Conservation (phyloP, 352 stramenopile species). For the Globisporangium cystogenes region DNA sequence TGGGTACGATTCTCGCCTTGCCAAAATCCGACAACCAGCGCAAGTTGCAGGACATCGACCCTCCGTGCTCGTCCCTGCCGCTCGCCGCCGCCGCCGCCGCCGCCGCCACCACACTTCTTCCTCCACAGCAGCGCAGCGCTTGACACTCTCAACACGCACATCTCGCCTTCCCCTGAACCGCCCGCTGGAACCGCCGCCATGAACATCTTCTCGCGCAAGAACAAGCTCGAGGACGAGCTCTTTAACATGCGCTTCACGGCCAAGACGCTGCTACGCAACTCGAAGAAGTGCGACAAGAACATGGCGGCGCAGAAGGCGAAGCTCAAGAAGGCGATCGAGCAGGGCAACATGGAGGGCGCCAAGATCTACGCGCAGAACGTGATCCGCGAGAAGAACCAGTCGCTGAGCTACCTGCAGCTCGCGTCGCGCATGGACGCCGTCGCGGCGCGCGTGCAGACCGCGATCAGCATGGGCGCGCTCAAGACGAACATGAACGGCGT, state of each 20-base stretch:
- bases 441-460: constrained; percentile 93
- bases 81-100: no score
- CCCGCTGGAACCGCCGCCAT: constrained; percentile 17
- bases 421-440: constrained; percentile 96
- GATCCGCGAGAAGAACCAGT: constrained; percentile 84
- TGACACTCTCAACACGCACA: no score
- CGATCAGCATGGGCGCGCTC: constrained; percentile 93
- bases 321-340: constrained; percentile 95
- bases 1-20: not conserved
- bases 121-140: no score
- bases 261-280: constrained; percentile 85
- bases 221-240: constrained; percentile 83
- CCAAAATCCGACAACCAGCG: no score
- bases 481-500: constrained; percentile 96
- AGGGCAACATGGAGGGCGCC: constrained; percentile 96
- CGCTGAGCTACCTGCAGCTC: constrained; percentile 95
- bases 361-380: constrained; percentile 96
- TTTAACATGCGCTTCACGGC: constrained; percentile 91
- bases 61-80: no score
- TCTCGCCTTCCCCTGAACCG: no score
- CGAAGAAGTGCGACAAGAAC: constrained; percentile 99
- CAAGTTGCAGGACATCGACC: no score
- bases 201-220: constrained; percentile 83
- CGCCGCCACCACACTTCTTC: no score
- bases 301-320: constrained; percentile 93